phyloP scores from a whole-genome alignment of 352 stramenopile genomes.

The Pythium brachiatum region DNA sequence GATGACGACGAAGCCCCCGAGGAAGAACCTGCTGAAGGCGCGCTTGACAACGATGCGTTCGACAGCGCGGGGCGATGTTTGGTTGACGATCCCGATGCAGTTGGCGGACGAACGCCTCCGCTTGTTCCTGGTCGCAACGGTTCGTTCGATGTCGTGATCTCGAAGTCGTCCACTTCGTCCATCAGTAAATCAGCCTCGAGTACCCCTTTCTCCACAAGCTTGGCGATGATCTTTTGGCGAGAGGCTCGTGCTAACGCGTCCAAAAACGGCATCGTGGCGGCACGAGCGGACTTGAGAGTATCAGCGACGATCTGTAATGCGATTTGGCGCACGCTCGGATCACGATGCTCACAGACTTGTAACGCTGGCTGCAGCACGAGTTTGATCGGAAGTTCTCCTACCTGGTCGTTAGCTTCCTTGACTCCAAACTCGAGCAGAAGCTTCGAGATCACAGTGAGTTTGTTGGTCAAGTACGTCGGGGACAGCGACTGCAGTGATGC shows the following conservation, averaged over 20 bases:
- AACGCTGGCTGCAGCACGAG: conserved; percentile 67
- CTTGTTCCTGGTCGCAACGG: conserved; percentile 50
- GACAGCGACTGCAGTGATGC: conserved; percentile 50
- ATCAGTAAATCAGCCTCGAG: conserved; percentile 78
- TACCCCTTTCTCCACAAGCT: conserved; percentile 68
- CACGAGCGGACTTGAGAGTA: conserved; percentile 54
- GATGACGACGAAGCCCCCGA: conserved; percentile 10
- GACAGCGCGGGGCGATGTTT: conserved; percentile 70
- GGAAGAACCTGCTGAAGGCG: not conserved
- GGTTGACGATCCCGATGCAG: conserved; percentile 68
- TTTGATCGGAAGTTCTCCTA: conserved; percentile 47
- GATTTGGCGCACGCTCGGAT: conserved; percentile 61
- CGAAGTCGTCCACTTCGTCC: conserved; percentile 85
- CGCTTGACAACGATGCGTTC: conserved; percentile 50
- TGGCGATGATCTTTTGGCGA: conserved; percentile 80
- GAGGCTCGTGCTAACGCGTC: conserved; percentile 58
- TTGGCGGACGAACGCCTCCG: conserved; percentile 52
- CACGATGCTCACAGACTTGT: conserved; percentile 70
- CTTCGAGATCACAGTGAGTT: conserved; percentile 68
- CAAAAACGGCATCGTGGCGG: conserved; percentile 64
- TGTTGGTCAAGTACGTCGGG: conserved; percentile 63
- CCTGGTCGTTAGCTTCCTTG: conserved; percentile 42
- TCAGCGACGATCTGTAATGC: conserved; percentile 70
- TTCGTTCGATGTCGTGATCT: conserved; percentile 28
- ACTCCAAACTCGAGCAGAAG: conserved; percentile 76